Percentiles rank a stretch among this genome's conserved stretches.
phyloP scores from a whole-genome alignment of 495 filamentous ascomycete species.

The Schizothecium vesticola region DNA sequence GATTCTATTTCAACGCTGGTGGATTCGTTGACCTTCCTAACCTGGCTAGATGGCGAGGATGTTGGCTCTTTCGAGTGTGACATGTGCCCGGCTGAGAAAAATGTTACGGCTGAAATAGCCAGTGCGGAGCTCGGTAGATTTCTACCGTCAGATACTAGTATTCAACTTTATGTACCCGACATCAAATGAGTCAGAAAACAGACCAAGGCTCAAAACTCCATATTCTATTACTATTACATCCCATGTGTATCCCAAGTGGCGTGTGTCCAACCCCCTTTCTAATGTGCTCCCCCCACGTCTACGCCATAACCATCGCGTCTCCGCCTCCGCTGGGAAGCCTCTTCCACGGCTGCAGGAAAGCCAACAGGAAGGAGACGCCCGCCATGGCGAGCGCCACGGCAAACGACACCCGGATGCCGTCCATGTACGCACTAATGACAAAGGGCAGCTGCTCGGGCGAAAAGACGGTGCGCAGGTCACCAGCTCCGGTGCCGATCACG shows the following conservation, averaged over 20 bases:
- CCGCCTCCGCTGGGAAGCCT: constrained; percentile 4
- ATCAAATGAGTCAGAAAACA: not conserved
- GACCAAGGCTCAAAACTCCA: not conserved
- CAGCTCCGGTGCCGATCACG: constrained; percentile 48
- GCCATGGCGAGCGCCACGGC: constrained; percentile 30
- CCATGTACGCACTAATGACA: constrained; percentile 50
- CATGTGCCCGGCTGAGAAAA: not conserved
- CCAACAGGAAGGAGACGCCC: constrained; percentile 9
- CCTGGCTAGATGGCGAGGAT: not conserved
- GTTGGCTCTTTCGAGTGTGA: not conserved
- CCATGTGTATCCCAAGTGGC: not conserved
- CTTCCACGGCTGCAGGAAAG: constrained; percentile 6
- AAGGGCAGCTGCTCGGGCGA: constrained; percentile 32
- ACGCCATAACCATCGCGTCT: constrained; percentile 6
- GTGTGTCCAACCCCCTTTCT: not conserved
- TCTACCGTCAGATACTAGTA: not conserved
- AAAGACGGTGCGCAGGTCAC: constrained; percentile 45
- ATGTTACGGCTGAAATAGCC: too few relatives aligned
- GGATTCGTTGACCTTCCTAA: not conserved
- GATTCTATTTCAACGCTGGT: not conserved
- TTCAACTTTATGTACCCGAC: not conserved
- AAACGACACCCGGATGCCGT: constrained; percentile 42
- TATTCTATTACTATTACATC: not conserved
- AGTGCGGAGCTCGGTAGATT: not conserved
- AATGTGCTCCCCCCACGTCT: not conserved